Evolutionary conservation across 2,329 filamentous ascomycete genomes (phyloP).

Genomic region (Cladosporium sp.): DNA sequence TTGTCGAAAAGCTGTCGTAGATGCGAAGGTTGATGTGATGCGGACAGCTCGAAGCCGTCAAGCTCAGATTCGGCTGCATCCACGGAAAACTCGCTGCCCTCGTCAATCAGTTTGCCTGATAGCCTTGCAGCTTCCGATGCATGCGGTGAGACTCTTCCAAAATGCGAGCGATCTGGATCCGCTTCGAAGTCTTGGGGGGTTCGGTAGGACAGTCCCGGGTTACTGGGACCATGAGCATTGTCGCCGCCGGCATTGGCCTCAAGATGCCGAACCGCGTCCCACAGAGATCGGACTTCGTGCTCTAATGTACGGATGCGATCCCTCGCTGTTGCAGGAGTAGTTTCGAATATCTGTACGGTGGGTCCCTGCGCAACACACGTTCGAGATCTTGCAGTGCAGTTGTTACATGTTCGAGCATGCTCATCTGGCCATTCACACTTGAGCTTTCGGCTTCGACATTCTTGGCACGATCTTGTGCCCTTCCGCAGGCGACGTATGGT

Average conservation of each 20-base stretch:
- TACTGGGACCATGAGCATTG: background rate
- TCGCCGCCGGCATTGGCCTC: conserved; percentile 16
- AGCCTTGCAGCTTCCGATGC: background rate
- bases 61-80: background rate
- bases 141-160: background rate
- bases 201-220: background rate
- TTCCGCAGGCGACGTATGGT: background rate
- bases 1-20: conserved; percentile 31
- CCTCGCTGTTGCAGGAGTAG: background rate
- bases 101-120: background rate
- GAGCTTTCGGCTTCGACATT: background rate
- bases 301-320: conserved; percentile 17
- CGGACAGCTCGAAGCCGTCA: conserved; percentile 15
- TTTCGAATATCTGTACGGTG: background rate
- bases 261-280: conserved; percentile 16
- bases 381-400: conserved; percentile 6
- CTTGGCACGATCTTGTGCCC: background rate
- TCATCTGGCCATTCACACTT: background rate
- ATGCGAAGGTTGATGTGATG: conserved; percentile 26
- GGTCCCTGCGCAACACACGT: conserved; percentile 3
- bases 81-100: background rate
- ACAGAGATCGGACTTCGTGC: conserved; percentile 19
- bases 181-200: background rate
- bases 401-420: background rate
- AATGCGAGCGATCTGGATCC: background rate